A percentile compares a stretch with the other conserved stretches of the same genome.
Conservation (phyloP, 495 filamentous ascomycete genomes). For the Penicillium arizonense region DNA sequence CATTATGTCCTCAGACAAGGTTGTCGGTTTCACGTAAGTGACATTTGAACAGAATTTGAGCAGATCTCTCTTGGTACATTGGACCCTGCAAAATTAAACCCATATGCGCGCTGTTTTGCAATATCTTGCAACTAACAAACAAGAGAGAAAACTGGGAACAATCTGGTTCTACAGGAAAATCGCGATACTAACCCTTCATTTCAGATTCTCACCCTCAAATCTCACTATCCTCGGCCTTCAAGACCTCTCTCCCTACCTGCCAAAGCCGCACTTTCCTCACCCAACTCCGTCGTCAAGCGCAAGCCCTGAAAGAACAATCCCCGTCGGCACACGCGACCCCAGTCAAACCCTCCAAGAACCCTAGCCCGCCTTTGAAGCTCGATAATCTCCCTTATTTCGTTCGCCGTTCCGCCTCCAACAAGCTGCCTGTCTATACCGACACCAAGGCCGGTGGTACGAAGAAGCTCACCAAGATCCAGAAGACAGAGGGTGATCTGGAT, state of each 20-base stretch:
- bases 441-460: slow-evolving; percentile 75
- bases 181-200: neutral
- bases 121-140: neutral
- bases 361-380: slow-evolving; percentile 28
- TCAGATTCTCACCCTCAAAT: slow-evolving; percentile 22
- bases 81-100: neutral
- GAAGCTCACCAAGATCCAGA: slow-evolving; percentile 71
- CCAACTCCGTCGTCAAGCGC: slow-evolving; percentile 39
- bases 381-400: slow-evolving; percentile 67
- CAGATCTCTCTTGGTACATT: neutral
- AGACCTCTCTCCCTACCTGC: slow-evolving; percentile 16
- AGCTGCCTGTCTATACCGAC: slow-evolving; percentile 77
- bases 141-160: neutral
- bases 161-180: neutral
- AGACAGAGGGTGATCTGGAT: slow-evolving; percentile 68
- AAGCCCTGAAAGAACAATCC: slow-evolving; percentile 36
- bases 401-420: slow-evolving; percentile 64
- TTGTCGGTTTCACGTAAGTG: slow-evolving; percentile 33
- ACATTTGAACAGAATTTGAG: neutral
- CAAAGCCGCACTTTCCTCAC: slow-evolving; percentile 44
- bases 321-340: slow-evolving; percentile 27
- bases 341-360: slow-evolving; percentile 15
- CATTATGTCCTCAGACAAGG: slow-evolving; percentile 30
- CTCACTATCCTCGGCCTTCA: slow-evolving; percentile 14
- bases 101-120: neutral